Evolutionary conservation across 1,284 basidiomycete species (phyloP), one percentile per base, ranked within the genome.

Genomic region (Apiotrichum brassicae): DNA sequence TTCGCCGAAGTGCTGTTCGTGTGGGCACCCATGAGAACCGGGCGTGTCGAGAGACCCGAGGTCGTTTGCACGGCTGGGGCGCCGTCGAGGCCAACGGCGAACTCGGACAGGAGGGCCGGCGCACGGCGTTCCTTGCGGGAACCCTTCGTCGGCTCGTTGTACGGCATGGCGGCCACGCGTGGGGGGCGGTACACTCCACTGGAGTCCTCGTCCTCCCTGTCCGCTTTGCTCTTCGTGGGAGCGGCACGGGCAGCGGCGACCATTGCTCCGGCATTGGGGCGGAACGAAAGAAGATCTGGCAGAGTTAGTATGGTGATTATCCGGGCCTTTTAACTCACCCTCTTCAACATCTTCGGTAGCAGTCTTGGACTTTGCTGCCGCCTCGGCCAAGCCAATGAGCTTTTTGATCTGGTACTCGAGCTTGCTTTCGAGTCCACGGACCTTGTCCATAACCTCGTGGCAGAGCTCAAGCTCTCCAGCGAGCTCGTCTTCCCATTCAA

Each of bases 401-500:
- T 97, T 97, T 63, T 97, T 92, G 63, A 97, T 88, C 71, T 97
- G 93, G 70, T 97, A 95, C 53, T 82, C 84, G 79, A 97, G 85
- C 63, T 87, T 84, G 48, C 78, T 79, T 72, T 98, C 93, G 33
- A 98, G 61, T 0, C 75, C 73, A 24, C 71, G 64, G 23, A 76
- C 68, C 61, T 77, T 78, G 48, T 79, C 77, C 66, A 76, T 71
- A n/a, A 75, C 66, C 47, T 75, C 72, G 42, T 80, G 59, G 64
- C 67, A 53, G 58, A 66, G 44, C 16, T 60, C 51, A 37, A 70
- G 51, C 49, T 71, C 66, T 1, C 67, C 63, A 4, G 64, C 59
- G 3, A 71, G 43, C 28, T 68, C 63, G 33, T 62, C 48, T 32
- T 52, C 47, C 34, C 50, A 33, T 6, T 43, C 51, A 9, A 43